Percentiles rank a stretch among this genome's conserved stretches.
phyloP scores from a whole-genome alignment of 331 rosid species.

The Quercus phellos region DNA sequence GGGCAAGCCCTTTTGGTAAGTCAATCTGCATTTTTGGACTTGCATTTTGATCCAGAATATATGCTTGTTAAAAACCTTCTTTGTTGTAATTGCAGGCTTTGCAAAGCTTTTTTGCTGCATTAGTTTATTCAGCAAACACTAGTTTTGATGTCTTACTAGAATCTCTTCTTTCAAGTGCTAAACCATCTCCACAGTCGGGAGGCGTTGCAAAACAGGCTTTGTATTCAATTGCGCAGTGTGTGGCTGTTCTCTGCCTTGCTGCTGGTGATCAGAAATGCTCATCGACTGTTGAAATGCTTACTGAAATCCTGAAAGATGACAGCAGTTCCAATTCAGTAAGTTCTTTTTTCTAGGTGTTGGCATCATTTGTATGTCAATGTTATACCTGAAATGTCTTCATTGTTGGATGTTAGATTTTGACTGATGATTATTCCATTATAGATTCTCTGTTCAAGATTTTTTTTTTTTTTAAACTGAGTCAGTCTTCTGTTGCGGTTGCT shows the following conservation, averaged over 20 bases:
- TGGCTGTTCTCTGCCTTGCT: conserved; percentile 95
- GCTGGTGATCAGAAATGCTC: conserved; percentile 90
- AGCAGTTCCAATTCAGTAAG: conserved; percentile 76
- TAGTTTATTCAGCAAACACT: conserved; percentile 90
- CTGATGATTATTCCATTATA: background rate
- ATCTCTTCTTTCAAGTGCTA: conserved; percentile 85
- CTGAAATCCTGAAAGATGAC: conserved; percentile 83
- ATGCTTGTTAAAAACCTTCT: conserved; percentile 20
- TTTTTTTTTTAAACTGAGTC: background rate
- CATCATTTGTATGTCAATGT: background rate
- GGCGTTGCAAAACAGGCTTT: conserved; percentile 98
- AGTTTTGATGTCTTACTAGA: conserved; percentile 90
- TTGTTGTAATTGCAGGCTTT: conserved; percentile 66
- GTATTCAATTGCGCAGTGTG: conserved; percentile 93
- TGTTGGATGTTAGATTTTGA: background rate
- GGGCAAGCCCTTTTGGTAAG: conserved; percentile 93
- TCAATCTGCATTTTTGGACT: conserved; percentile 19
- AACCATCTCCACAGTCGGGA: conserved; percentile 90
- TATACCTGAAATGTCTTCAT: background rate
- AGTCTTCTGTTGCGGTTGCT: background rate
- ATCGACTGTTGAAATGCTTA: conserved; percentile 88
- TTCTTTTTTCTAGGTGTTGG: background rate
- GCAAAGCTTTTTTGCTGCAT: conserved; percentile 82
- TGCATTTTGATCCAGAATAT: conserved; percentile 12
- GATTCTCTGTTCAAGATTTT: background rate